A percentile compares a stretch with the other conserved stretches of the same genome.
Evolutionary conservation across 768 basidiomycete genomes (phyloP).

Genomic region (Mycena vitilis): DNA sequence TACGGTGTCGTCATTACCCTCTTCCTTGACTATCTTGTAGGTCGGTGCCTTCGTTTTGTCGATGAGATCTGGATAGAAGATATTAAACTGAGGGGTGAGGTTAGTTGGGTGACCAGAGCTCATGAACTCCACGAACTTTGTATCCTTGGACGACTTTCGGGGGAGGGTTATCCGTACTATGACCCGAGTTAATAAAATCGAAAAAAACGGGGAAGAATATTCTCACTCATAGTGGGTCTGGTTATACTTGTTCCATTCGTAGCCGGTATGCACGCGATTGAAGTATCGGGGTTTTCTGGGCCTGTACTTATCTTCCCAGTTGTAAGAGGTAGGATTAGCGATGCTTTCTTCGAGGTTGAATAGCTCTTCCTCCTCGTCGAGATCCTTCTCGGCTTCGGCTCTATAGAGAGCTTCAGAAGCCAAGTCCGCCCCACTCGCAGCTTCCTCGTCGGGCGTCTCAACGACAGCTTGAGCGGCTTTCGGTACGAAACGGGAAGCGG

Average conservation of each 20-base stretch:
- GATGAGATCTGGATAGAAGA: conserved; percentile 99
- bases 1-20: conserved; percentile 95
- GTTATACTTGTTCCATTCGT: conserved; percentile 99
- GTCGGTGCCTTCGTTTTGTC: conserved; percentile 98
- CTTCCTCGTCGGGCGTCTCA: conserved; percentile 68
- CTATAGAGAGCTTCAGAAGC: conserved; percentile 92
- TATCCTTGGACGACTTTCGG: conserved; percentile 99
- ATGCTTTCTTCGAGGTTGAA: conserved; percentile 96
- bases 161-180: conserved; percentile 96
- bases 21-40: conserved; percentile 94
- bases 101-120: conserved; percentile 23
- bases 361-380: conserved; percentile 96
- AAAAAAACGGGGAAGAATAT: conserved; percentile 10
- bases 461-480: conserved; percentile 73
- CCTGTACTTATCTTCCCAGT: conserved; percentile 99
- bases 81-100: conserved; percentile 74
- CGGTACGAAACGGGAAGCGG: conserved; percentile 89
- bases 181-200: conserved; percentile 34
- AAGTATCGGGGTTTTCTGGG: conserved; percentile 98
- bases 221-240: conserved; percentile 99
- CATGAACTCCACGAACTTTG: conserved; percentile 64
- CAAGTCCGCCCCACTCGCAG: conserved; percentile 74
- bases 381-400: conserved; percentile 90
- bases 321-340: conserved; percentile 84
- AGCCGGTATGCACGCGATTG: conserved; percentile 98